A percentile compares a stretch with the other conserved stretches of the same genome.
These are phyloP conservation scores for Ganoderma multipileum DNA, from an alignment of 1,284 basidiomycete species.

Conservation along the genomic window DNA sequence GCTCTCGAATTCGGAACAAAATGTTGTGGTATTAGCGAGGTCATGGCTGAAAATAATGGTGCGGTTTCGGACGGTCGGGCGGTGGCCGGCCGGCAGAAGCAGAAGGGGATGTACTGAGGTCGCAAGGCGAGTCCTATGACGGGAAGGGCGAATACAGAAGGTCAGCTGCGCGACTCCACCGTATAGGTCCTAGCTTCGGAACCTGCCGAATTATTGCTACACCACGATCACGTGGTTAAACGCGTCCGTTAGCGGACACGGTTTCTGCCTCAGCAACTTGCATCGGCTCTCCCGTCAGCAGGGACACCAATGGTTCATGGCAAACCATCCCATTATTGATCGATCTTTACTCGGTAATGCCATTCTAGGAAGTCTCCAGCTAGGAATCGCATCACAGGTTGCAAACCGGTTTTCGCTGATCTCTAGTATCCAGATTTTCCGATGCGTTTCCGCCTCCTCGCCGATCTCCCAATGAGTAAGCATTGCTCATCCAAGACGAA, in stretches of 20 bases:
- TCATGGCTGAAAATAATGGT: background rate
- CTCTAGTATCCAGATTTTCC: background rate
- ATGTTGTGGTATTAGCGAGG: background rate
- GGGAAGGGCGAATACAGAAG: slow-evolving; percentile 16
- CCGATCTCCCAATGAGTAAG: background rate
- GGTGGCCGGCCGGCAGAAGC: slow-evolving; percentile 19
- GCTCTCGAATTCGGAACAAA: background rate
- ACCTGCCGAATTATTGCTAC: background rate
- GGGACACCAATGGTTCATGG: background rate
- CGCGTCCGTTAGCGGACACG: background rate
- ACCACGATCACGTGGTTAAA: slow-evolving; percentile 22
- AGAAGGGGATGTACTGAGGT: slow-evolving; percentile 9
- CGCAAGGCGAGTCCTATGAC: slow-evolving; percentile 23
- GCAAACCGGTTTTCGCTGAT: background rate
- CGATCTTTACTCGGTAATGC: background rate
- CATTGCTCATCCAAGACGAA: background rate
- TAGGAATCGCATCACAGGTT: background rate
- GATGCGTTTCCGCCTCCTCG: background rate
- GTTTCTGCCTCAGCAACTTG: background rate
- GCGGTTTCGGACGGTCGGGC: background rate
- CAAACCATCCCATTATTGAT: background rate
- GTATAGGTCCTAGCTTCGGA: slow-evolving; percentile 6
- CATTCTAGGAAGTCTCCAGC: background rate
- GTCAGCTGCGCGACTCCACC: slow-evolving; percentile 16
- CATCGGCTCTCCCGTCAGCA: background rate